Percentiles rank a stretch among this genome's conserved stretches.
phyloP scores from a whole-genome alignment of 768 basidiomycete species.

The Agaricus subrufescens region DNA sequence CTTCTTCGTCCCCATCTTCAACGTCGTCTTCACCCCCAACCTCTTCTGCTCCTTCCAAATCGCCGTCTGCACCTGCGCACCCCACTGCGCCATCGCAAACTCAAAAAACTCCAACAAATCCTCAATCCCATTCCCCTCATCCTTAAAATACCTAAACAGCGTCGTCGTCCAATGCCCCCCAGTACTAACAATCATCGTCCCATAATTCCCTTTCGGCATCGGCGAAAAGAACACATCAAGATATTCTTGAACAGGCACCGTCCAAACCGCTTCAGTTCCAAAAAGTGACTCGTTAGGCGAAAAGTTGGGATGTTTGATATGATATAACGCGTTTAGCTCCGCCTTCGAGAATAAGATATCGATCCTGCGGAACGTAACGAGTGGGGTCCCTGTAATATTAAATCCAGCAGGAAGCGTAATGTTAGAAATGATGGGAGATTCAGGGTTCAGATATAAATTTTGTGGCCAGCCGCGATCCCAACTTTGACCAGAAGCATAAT shows the following conservation, averaged over 20 bases:
- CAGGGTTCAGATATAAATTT: slow-evolving; percentile 54
- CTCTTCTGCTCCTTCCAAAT: slow-evolving; percentile 27
- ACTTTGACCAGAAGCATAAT: slow-evolving; percentile 46
- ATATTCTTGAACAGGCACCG: slow-evolving; percentile 47
- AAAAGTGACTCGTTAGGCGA: slow-evolving; percentile 37
- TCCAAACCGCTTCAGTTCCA: slow-evolving; percentile 53
- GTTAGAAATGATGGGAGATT: slow-evolving; percentile 41
- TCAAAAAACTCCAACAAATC: slow-evolving; percentile 54
- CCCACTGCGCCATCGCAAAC: slow-evolving; percentile 54
- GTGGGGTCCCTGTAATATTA: slow-evolving; percentile 51
- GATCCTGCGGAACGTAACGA: slow-evolving; percentile 61
- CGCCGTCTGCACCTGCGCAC: slow-evolving; percentile 41
- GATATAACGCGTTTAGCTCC: slow-evolving; percentile 45
- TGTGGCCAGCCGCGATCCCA: slow-evolving; percentile 68
- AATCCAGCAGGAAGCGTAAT: slow-evolving; percentile 48
- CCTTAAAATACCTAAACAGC: slow-evolving; percentile 34
- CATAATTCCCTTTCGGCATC: slow-evolving; percentile 48
- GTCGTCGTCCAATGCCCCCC: slow-evolving; percentile 69
- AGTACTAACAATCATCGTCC: slow-evolving; percentile 59
- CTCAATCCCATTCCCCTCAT: slow-evolving; percentile 44
- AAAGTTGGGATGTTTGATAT: slow-evolving; percentile 24
- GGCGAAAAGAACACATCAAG: slow-evolving; percentile 43
- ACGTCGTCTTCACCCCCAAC: slow-evolving; percentile 4
- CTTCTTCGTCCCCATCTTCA: slow-evolving; percentile 22
- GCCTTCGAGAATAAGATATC: slow-evolving; percentile 50